A percentile compares a stretch with the other conserved stretches of the same genome.
These are phyloP conservation scores for Populus trichocarpa DNA, from an alignment of 441 rosid genomes.

Conservation along the genomic window DNA sequence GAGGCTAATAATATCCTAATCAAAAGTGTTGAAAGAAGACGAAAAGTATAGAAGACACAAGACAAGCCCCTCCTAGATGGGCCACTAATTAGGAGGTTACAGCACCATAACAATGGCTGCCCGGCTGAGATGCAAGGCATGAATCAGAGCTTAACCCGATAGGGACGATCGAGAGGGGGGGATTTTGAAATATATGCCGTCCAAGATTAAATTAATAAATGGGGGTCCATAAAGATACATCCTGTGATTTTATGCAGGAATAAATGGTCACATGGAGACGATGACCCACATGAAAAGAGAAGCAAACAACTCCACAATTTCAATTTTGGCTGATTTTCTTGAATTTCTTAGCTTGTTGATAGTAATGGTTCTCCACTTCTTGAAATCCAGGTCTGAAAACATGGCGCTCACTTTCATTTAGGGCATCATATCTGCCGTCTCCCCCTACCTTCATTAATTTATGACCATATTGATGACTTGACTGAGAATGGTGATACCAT, in stretches of 20 bases:
- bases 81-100: constrained; percentile 10
- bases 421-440: constrained; percentile 18
- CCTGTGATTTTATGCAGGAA: not conserved
- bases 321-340: not conserved
- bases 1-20: constrained; percentile 10
- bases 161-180: not conserved
- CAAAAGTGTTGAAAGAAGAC: not conserved
- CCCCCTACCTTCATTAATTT: constrained; percentile 19
- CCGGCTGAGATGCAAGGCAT: not conserved
- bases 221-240: not conserved
- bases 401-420: constrained; percentile 23
- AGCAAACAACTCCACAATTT: not conserved
- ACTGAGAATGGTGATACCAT: not conserved
- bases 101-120: no score
- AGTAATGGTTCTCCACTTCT: not conserved
- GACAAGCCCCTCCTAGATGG: not conserved
- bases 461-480: constrained; percentile 20
- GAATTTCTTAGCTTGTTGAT: not conserved
- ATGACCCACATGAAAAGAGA: constrained; percentile 23
- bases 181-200: not conserved
- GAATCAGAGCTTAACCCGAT: not conserved
- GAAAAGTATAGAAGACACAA: not conserved
- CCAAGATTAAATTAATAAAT: not conserved
- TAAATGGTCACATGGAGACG: constrained; percentile 25
- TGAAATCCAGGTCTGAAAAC: constrained; percentile 19